A percentile compares a stretch with the other conserved stretches of the same genome.
Conservation (phyloP, 768 basidiomycete genomes). For the Auricularia cornea region DNA sequence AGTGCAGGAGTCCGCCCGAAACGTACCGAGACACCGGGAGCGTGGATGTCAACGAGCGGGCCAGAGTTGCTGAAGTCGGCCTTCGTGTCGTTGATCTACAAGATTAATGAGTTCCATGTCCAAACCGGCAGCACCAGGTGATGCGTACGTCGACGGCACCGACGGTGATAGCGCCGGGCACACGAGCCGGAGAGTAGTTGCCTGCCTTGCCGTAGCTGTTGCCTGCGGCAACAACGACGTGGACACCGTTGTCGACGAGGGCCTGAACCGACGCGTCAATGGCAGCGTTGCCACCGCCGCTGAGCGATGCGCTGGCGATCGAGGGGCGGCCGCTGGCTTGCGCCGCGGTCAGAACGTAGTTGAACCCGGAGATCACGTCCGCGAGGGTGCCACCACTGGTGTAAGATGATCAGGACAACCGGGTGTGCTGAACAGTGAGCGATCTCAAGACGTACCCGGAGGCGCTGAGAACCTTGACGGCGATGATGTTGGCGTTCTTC, state of each 20-base stretch:
- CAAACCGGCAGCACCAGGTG: no score
- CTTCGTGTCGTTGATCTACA: conserved; percentile 4
- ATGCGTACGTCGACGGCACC: conserved; percentile 9
- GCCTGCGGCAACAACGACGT: conserved; percentile 11
- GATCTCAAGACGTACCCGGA: background rate
- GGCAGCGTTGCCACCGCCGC: conserved; percentile 4
- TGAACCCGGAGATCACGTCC: conserved; percentile 10
- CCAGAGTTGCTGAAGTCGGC: conserved; percentile 12
- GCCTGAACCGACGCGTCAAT: conserved; percentile 8
- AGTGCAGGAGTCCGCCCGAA: no score
- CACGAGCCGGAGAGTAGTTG: conserved; percentile 10
- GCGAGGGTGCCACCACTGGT: conserved; percentile 4
- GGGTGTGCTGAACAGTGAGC: background rate
- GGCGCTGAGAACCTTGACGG: conserved; percentile 3
- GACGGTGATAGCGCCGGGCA: conserved; percentile 11
- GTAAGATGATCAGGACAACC: background rate
- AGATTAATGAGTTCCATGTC: no score
- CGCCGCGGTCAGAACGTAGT: conserved; percentile 5
- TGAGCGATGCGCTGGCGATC: conserved; percentile 8
- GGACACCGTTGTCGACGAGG: conserved; percentile 8
- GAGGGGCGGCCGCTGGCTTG: conserved; percentile 1
- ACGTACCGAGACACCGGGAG: background rate
- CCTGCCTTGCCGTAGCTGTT: conserved; percentile 11
- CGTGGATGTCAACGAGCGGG: conserved; percentile 5
- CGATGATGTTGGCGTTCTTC: conserved; percentile 6